phyloP scores from a whole-genome alignment of 192 early-diverging fungal species.

The Nowakowskiella sp. region DNA sequence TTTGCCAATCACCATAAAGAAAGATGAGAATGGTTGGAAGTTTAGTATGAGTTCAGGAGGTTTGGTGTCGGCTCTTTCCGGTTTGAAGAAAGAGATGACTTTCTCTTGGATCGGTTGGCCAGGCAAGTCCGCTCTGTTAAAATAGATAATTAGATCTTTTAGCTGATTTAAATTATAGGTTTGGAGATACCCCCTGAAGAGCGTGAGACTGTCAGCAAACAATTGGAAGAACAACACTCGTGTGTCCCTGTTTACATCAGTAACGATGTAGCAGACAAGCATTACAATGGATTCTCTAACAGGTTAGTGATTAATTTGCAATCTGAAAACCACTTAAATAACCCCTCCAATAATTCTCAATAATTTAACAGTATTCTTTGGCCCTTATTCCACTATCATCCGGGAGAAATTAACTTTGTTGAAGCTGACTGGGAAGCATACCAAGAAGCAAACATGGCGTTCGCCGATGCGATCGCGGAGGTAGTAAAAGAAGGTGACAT shows the following conservation, averaged over 20 bases:
- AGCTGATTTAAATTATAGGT: constrained; percentile 35
- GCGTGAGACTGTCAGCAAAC: constrained; percentile 52
- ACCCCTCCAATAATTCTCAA: constrained; percentile 4
- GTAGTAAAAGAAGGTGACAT: constrained; percentile 72
- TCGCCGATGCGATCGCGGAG: constrained; percentile 85
- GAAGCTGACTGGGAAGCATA: constrained; percentile 94
- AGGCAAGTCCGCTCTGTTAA: constrained; percentile 36
- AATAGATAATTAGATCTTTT: constrained; percentile 12
- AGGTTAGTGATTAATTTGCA: constrained; percentile 18
- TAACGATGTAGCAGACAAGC: constrained; percentile 85
- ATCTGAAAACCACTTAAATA: neutral
- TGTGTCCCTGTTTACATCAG: constrained; percentile 91
- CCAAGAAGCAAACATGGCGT: constrained; percentile 80
- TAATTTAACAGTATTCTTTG: constrained; percentile 74
- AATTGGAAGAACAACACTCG: constrained; percentile 70
- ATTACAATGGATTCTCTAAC: constrained; percentile 99
- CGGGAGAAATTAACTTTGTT: constrained; percentile 95
- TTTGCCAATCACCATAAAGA: constrained; percentile 84
- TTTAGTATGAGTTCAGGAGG: constrained; percentile 91
- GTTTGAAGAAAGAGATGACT: constrained; percentile 87
- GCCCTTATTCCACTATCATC: constrained; percentile 99
- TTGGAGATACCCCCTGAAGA: constrained; percentile 78
- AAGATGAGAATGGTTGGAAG: constrained; percentile 50
- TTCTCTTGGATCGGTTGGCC: constrained; percentile 99
- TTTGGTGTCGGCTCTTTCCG: constrained; percentile 87